Evolutionary conservation across 139 green algal species (phyloP).

Genomic region (Astrephomene gubernaculifera): DNA sequence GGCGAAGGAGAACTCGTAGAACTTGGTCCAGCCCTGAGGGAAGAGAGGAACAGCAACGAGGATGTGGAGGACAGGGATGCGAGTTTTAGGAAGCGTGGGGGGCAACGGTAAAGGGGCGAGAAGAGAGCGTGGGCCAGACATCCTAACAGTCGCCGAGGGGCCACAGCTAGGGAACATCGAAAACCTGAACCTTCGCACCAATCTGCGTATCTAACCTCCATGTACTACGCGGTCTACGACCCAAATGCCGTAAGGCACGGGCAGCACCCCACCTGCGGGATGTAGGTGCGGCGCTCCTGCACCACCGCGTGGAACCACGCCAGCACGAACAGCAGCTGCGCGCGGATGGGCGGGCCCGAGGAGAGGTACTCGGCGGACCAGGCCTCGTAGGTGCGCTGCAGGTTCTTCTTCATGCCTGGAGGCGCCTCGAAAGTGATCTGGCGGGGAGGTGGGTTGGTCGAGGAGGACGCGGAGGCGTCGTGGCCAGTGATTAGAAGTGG

Average conservation of each 20-base stretch:
- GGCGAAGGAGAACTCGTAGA: constrained; percentile 87
- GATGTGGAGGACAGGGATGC: too few species aligned
- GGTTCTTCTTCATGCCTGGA: constrained; percentile 87
- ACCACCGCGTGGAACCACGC: constrained; percentile 90
- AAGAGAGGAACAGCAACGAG: not conserved
- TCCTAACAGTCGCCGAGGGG: too few species aligned
- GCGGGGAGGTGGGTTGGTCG: not conserved
- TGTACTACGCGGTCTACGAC: too few species aligned
- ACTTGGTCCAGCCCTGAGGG: constrained; percentile 83
- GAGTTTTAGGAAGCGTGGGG: too few species aligned
- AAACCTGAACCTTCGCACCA: too few species aligned
- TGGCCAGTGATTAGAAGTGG: too few species aligned
- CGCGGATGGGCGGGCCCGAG: constrained; percentile 54
- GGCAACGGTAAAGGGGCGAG: too few species aligned
- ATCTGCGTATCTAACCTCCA: too few species aligned
- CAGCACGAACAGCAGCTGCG: constrained; percentile 88
- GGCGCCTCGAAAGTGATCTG: constrained; percentile 87
- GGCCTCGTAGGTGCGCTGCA: constrained; percentile 82
- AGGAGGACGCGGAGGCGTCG: too few species aligned
- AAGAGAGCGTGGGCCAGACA: too few species aligned
- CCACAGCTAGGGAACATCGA: too few species aligned
- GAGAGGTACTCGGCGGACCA: constrained; percentile 63
- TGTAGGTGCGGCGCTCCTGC: constrained; percentile 81
- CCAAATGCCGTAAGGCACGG: too few species aligned
- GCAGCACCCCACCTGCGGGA: constrained; percentile 70